These are phyloP conservation scores for Psophocarpus tetragonolobus DNA, from an alignment of 306 rosid species.

Conservation along the genomic window DNA sequence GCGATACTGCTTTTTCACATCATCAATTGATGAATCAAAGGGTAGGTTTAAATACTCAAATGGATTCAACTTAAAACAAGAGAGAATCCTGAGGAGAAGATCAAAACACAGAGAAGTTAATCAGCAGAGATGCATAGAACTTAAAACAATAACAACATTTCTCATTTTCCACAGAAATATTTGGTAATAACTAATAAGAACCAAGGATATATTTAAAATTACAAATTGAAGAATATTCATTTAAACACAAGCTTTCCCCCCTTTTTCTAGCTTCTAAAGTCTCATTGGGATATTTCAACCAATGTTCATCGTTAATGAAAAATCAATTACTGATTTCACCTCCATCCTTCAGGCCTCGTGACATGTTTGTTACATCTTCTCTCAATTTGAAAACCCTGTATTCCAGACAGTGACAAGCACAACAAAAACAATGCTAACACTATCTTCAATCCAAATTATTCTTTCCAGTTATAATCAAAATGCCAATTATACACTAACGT, in stretches of 20 bases:
- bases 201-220: not conserved
- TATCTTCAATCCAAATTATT: conserved; percentile 2
- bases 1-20: conserved; percentile 87
- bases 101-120: conserved; percentile 15
- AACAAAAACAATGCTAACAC: not conserved
- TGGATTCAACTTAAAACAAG: conserved; percentile 93
- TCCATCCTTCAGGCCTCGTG: not conserved
- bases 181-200: not conserved
- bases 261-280: not conserved
- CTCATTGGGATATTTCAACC: not conserved
- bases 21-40: conserved; percentile 73
- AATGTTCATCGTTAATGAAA: not conserved
- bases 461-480: conserved; percentile 10
- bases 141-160: conserved; percentile 8
- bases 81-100: conserved; percentile 64
- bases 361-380: not conserved
- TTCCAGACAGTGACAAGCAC: not conserved
- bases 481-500: not conserved
- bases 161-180: not conserved
- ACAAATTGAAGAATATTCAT: not conserved
- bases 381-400: not conserved
- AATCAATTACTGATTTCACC: conserved; percentile 8
- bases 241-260: conserved; percentile 3
- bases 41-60: conserved; percentile 79
- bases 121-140: conserved; percentile 25